A percentile compares a stretch with the other conserved stretches of the same genome.
Evolutionary conservation across 768 basidiomycete species (phyloP).

Genomic region (Tulasnella sp.): DNA sequence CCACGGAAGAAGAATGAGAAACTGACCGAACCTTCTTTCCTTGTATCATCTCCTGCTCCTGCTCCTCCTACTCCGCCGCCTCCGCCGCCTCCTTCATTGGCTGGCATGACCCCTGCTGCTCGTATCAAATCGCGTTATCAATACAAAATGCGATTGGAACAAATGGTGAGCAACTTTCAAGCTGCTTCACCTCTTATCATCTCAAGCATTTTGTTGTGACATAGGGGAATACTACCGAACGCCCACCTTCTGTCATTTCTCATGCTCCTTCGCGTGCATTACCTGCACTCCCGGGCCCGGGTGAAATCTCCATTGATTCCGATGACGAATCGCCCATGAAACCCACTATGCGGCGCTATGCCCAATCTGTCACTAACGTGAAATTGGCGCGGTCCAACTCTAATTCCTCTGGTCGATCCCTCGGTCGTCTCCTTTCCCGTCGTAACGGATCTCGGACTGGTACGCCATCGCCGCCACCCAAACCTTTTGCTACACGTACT

Average conservation of each 20-base stretch:
- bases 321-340: too few species aligned
- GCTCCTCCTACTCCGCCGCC: neutral
- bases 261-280: too few species aligned
- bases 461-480: neutral
- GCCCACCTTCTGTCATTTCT: too few species aligned
- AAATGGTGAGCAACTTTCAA: too few species aligned
- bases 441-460: slow-evolving; percentile 2
- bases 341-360: too few species aligned
- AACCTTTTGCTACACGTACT: slow-evolving; percentile 11
- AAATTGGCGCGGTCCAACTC: neutral
- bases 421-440: slow-evolving; percentile 2
- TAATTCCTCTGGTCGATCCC: neutral
- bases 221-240: too few species aligned
- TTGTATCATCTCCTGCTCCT: neutral
- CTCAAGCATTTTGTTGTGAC: too few species aligned
- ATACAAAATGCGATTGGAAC: too few species aligned
- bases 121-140: slow-evolving; percentile 15
- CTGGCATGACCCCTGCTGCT: slow-evolving; percentile 8
- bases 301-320: too few species aligned
- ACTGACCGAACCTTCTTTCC: slow-evolving; percentile 12
- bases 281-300: too few species aligned
- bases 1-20: slow-evolving; percentile 5
- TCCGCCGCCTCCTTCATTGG: neutral
- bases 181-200: too few species aligned
- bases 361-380: too few species aligned